phyloP scores from a whole-genome alignment of 2,329 filamentous ascomycete species.

The Neofusicoccum kwambonambiense region DNA sequence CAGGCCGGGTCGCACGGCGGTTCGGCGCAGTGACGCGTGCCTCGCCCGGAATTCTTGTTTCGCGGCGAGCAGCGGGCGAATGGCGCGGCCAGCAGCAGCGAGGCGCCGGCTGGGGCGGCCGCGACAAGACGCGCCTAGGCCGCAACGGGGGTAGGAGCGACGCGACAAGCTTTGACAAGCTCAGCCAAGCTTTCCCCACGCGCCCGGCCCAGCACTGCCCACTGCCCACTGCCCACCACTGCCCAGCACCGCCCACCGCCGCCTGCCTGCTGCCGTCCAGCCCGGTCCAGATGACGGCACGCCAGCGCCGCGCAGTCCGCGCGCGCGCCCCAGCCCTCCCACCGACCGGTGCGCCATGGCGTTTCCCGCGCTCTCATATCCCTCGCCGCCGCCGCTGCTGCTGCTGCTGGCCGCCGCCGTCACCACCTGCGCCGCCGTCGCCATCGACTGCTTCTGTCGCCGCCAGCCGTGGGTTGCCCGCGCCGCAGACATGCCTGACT shows the following conservation, averaged over 20 bases:
- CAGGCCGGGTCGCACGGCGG: background rate
- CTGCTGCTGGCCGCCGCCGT: background rate
- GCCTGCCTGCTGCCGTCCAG: background rate
- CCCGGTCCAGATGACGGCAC: background rate
- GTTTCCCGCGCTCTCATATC: background rate
- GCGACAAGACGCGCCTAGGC: too few relatives aligned
- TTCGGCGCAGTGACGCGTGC: too few relatives aligned
- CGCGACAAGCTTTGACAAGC: conserved; percentile 10
- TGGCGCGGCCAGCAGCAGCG: background rate
- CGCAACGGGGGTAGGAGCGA: too few relatives aligned
- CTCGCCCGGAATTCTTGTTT: background rate
- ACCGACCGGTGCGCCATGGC: background rate
- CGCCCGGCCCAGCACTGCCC: background rate
- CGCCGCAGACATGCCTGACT: conserved; percentile 20
- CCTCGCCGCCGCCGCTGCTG: background rate
- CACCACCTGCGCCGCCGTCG: background rate
- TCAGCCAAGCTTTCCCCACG: conserved; percentile 1
- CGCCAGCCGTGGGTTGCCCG: conserved; percentile 17
- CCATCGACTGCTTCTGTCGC: conserved; percentile 10
- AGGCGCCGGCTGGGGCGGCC: background rate
- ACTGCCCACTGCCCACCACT: too few relatives aligned
- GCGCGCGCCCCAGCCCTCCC: too few relatives aligned
- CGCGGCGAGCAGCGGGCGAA: background rate
- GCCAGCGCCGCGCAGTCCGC: too few relatives aligned
- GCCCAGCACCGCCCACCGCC: too few relatives aligned